Base-by-base conservation (phyloP, 805 yeast genomes). In the Candida rishiriensis region DNA sequence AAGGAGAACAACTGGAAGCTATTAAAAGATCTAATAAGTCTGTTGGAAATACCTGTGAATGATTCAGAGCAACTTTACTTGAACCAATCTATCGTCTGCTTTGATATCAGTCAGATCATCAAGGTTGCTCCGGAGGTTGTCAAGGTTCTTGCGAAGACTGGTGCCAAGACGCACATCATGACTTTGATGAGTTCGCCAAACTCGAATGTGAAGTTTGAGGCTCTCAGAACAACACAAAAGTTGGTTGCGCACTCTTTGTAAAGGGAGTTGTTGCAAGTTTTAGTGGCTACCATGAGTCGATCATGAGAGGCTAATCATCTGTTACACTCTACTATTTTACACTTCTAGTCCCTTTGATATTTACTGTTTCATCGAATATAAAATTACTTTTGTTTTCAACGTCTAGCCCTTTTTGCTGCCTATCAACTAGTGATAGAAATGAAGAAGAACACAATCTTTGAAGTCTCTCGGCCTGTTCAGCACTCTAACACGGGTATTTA, bases 201-300 rank as follows among this genome's bases (percentile, higher is more conserved):
- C 63, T 76, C 90, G 17, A 93, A 88, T 60, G 90, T 93, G 53
- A 87, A 91, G 62, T 93, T 85, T 62, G 97, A 91, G 70, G 98
- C 98, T 2, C 76, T 93, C 60, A 88, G 87, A 64, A 89, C 97
- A 3, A 88, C 97, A n/a, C 99, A 93, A 70, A 78, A 83, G 45
- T 79, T 93, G 56, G 95, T 93, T 42, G 88, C 96, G 3, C 88
- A 88, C 59, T 75, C 84, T n/a, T 77, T 84, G 33, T 59, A 47
- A 44, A 31, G 2, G 15, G n/a, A 2, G 13, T n/a, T 12, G 14
- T n/a, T 30, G 33, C 33, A 13, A 12, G 13, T 30, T 13, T 30
- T n/a, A 9, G 14, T 13, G 33, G 9, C 33, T 21, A 21, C 26
- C 26, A 21, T 21, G 26, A 21, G 26, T 21, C 26, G 26, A 21